A percentile compares a stretch with the other conserved stretches of the same genome.
Conservation (phyloP, 2,329 filamentous ascomycete species). For the Aphanocladium album region DNA sequence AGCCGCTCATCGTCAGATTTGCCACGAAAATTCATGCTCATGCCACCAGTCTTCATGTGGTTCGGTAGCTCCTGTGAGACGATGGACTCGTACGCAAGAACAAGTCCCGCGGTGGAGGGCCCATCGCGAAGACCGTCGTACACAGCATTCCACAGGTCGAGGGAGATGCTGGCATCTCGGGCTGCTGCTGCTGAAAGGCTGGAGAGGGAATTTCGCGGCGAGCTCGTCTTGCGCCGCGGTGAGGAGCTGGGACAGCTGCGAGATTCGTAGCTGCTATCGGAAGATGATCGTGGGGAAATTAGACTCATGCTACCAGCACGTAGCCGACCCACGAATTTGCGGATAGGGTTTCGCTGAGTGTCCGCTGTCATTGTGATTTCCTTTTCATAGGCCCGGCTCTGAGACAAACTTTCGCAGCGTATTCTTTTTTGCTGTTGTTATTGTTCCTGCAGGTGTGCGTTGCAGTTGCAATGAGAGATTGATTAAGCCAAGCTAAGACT, state of each 20-base stretch:
- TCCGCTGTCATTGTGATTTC: conserved; percentile 1
- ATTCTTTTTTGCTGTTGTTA: background rate
- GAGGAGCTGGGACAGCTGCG: background rate
- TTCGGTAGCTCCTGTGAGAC: conserved; percentile 31
- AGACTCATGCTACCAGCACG: conserved; percentile 12
- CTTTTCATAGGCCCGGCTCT: background rate
- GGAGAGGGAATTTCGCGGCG: conserved; percentile 6
- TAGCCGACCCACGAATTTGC: conserved; percentile 10
- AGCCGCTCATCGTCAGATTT: conserved; percentile 23
- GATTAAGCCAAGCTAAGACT: background rate
- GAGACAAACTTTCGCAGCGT: background rate
- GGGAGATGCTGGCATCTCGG: conserved; percentile 18
- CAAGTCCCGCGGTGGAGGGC: conserved; percentile 25
- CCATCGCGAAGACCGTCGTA: conserved; percentile 29
- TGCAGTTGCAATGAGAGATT: background rate
- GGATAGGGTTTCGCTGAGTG: background rate
- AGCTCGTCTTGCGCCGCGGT: background rate
- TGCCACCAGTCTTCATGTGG: conserved; percentile 24
- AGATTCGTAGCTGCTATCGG: background rate
- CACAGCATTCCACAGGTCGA: conserved; percentile 30
- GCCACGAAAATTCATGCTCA: conserved; percentile 21
- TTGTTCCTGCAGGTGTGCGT: background rate
- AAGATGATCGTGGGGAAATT: conserved; percentile 4
- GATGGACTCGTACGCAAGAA: conserved; percentile 32
- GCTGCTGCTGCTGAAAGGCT: background rate